These are phyloP conservation scores for Dioscorea cayenensis DNA, from an alignment of 116 monocot genomes.

Conservation along the genomic window DNA sequence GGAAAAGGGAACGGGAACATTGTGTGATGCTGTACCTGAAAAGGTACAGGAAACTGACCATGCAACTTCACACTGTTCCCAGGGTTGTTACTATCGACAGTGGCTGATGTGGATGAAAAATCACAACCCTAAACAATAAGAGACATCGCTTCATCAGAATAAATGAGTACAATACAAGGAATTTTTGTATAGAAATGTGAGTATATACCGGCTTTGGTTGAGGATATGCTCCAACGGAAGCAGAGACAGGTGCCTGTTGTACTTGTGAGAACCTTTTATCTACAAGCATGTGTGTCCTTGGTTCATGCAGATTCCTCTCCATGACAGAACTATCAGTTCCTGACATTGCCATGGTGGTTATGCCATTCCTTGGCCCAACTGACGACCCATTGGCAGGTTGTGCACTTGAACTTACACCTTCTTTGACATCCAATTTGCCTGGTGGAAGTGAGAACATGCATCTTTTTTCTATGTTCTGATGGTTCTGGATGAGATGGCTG, in stretches of 20 bases:
- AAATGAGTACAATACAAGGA: neutral
- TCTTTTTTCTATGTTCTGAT: conserved; percentile 21
- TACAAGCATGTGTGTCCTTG: conserved; percentile 9
- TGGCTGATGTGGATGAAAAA: conserved; percentile 17
- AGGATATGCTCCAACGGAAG: conserved; percentile 6
- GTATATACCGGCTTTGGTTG: conserved; percentile 24
- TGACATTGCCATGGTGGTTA: conserved; percentile 4
- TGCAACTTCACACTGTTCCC: conserved; percentile 7
- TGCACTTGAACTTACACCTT: neutral
- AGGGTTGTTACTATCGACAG: neutral
- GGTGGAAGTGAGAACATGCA: neutral
- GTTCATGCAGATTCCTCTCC: conserved; percentile 9
- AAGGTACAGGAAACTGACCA: conserved; percentile 20
- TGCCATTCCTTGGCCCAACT: conserved; percentile 1
- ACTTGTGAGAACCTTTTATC: conserved; percentile 13
- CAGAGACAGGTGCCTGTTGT: conserved; percentile 10
- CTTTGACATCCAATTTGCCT: conserved; percentile 7
- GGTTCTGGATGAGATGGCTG: conserved; percentile 27
- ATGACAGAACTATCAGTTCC: neutral
- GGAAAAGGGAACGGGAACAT: conserved; percentile 15
- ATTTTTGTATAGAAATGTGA: neutral
- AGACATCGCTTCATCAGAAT: neutral
- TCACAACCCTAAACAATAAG: conserved; percentile 22
- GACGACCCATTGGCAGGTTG: neutral
- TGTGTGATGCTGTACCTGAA: conserved; percentile 12